Base-by-base conservation (phyloP, 305 asterid genomes). In the Andrographis paniculata region DNA sequence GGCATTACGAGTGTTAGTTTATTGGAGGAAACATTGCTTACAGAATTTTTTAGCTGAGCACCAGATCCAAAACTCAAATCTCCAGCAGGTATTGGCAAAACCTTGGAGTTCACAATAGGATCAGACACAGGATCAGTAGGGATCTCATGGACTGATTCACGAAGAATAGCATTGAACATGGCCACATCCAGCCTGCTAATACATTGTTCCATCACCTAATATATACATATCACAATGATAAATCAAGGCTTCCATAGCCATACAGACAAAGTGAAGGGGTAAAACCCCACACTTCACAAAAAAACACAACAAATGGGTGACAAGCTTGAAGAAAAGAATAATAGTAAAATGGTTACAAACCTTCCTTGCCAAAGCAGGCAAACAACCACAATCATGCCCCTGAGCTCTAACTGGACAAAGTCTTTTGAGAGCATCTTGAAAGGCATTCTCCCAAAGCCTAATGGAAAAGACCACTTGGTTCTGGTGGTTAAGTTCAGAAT, bases 71-170 rank as follows among this genome's bases (percentile, higher is more conserved):
- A 91, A 72, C 95, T 78, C 63, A 91, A 79, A 53, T 91, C 95
- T 52, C 96, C 99, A 19, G 96, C 96, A 52, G 95, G 96, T 52
- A 91, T 80, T 41, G 99, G 96, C 82, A 91, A 77, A 59, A 91
- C 99, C 61, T 65, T 82, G 62, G 94, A 64, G 64, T 91, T 95
- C 62, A 91, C 84, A 57, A 91, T 91, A 55, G 99, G 96, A 75
- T 91, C 96, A 41, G 99, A 91, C 41, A 86, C 80, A 43, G 99
- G 99, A 79, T 91, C 96, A 16, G 99, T 86, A 50, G 99, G 99
- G 69, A 91, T 86, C 78, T 91, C 94, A 22, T 82, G 92, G 20
- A 72, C 96, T 1, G 99, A 91, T 65, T 91, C 96, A 14, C 96
- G 84, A 30, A 86, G 99, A 71, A 91, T 86, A 52, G 95, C 99